Evolutionary conservation across 2,329 filamentous ascomycete species (phyloP), one percentile per base, ranked within the genome.

Genomic region (Colletotrichum gigasporum): DNA sequence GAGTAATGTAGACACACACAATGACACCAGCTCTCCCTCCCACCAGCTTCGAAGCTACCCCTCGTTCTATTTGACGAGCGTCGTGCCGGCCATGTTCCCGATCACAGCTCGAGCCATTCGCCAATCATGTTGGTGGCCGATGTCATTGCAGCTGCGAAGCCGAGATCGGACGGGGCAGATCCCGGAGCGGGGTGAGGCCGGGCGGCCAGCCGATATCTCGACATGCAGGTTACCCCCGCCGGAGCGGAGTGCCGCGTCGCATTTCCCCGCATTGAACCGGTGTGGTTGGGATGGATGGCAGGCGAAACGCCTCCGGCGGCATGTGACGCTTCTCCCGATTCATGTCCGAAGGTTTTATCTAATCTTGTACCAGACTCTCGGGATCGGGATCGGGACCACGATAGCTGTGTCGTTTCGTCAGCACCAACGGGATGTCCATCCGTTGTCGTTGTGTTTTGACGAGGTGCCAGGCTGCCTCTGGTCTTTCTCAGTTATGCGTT

Each of bases 81-180:
- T 35, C 28, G 10, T 20, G 12, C 58, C 58, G 58, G 58, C 44
- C 41, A 48, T 48, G 51, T 41, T 62, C 42, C 58, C 58, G 58
- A 56, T 16, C n/a, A 20, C 51, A 37, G 22, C 34, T 50, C n/a
- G 3, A 18, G 14, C 18, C 14, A 37, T 50, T 16, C 12, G 18
- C 52, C 59, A 63, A 63, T 63, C 42, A 63, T 6, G 1, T 9
- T 2, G 2, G 2, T 18, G 20, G 37, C 51, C 52, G 30, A 63
- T 63, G 59, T 63, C 59, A 63, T 57, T 50, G 16, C 22, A 10
- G n/a, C 28, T 45, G 12, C 16, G 11, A 44, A 20, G 44, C 52
- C 59, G 59, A 63, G 20, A 44, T 63, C 59, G 53, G 59, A 50
- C 59, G 53, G 59, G 34, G 59, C 45, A 28, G 34, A 50, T 57